These are phyloP conservation scores for Kurtzmaniella quercitrusa DNA, from an alignment of 1,139 yeast genomes.

Conservation along the genomic window DNA sequence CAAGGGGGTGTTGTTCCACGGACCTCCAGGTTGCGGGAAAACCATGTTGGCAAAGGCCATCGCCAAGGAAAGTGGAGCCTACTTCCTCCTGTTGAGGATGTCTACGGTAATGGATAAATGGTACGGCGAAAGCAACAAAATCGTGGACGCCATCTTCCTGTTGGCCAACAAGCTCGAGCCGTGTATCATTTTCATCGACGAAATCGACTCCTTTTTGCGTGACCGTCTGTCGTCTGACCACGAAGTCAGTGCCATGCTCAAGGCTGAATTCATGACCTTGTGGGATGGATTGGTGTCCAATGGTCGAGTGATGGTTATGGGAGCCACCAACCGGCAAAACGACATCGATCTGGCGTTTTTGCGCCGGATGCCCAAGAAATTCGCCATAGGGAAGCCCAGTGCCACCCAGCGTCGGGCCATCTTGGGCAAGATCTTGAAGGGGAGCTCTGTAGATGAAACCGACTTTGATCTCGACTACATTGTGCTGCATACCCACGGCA, in stretches of 20 bases:
- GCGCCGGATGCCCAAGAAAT: conserved; percentile 89
- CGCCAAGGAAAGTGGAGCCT: conserved; percentile 90
- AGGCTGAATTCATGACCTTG: conserved; percentile 95
- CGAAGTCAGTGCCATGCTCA: conserved; percentile 91
- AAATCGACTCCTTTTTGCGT: conserved; percentile 88
- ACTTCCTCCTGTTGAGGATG: conserved; percentile 87
- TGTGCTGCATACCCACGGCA: conserved; percentile 64
- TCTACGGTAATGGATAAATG: conserved; percentile 95
- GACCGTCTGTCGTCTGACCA: conserved; percentile 85
- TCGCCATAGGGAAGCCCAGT: conserved; percentile 74
- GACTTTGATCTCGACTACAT: conserved; percentile 60
- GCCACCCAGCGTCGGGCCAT: conserved; percentile 66
- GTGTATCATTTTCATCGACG: conserved; percentile 92
- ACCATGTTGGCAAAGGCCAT: conserved; percentile 96
- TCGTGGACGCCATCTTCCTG: conserved; percentile 89
- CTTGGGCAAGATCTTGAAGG: conserved; percentile 59
- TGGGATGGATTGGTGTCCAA: conserved; percentile 89
- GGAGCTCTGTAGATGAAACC: conserved; percentile 51
- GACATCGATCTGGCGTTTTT: conserved; percentile 92
- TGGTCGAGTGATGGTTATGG: conserved; percentile 82
- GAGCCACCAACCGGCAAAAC: conserved; percentile 90
- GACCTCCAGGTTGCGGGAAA: conserved; percentile 98
- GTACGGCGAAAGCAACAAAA: conserved; percentile 96
- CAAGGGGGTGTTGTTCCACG: conserved; percentile 87
- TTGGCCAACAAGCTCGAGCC: conserved; percentile 89